Evolutionary conservation across 306 rosid species (phyloP), one percentile per base, ranked within the genome.

Genomic region (Crataegus laevigata): DNA sequence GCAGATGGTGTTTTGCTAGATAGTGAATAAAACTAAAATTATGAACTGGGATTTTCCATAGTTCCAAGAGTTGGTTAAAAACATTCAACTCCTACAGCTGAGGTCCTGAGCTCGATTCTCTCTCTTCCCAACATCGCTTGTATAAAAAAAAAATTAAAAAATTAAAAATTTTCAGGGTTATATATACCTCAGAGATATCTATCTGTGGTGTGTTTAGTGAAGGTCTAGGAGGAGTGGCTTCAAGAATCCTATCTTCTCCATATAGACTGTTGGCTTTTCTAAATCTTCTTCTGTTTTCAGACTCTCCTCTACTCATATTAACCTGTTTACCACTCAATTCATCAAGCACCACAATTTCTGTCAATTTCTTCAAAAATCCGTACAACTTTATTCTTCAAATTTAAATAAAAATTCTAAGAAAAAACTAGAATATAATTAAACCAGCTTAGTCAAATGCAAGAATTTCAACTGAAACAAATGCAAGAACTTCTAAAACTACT

Each of bases 241-340:
- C 84, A 43, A 25, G 77, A 77, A 54, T 72, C 79, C 61, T 85
- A 78, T 89, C 92, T 78, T 90, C 96, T 78, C 86, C 96, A 74
- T 34, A 86, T 7, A 82, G 71, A 75, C 74, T 85, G 69, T 83
- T 77, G 51, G 89, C 85, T 61, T 78, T 87, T 77, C 84, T 88
- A 58, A 88, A 89, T 84, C 84, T 85, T 68, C 79, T 75, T 83
- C 84, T 82, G 26, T 63, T 43, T 52, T 83, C 83, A 73, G 75
- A 47, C 73, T 80, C 78, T 66, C 79, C 78, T 61, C 85, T 88
- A 75, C 87, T 92, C 97, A 91, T 83, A 34, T 79, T 61, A 12
- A 59, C 81, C 89, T 87, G 75, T 42, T 75, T 57, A 38, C 14
- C 8, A 29, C 32, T 40, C 50, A 2, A 55, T 8, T 55, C 26